A percentile compares a stretch with the other conserved stretches of the same genome.
Conservation (phyloP, 805 yeast genomes). For the Wilhelminamyces savonicus region DNA sequence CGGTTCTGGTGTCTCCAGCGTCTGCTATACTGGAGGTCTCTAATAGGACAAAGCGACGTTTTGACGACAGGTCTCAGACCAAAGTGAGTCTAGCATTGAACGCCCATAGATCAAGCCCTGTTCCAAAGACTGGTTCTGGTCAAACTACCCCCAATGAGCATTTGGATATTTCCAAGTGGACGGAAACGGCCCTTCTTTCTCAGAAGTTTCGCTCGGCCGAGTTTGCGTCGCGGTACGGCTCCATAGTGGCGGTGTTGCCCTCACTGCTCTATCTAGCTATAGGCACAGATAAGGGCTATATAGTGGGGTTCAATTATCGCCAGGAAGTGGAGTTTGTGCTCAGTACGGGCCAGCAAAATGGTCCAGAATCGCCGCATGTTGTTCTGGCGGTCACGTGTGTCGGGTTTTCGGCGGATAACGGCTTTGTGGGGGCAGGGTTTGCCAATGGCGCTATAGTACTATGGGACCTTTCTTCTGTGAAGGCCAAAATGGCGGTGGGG, state of each 20-base stretch:
- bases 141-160: too few relatives aligned
- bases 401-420: conserved; percentile 57
- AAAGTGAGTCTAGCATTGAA: conserved; percentile 15
- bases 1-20: too few relatives aligned
- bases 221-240: conserved; percentile 19
- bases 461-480: conserved; percentile 73
- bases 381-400: too few relatives aligned
- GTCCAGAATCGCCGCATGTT: conserved; percentile 1
- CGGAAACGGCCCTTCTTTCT: too few relatives aligned
- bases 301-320: conserved; percentile 62
- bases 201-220: too few relatives aligned
- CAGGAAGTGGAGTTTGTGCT: conserved; percentile 50
- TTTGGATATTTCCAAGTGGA: too few relatives aligned
- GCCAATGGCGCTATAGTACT: conserved; percentile 55
- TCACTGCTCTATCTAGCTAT: conserved; percentile 41
- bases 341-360: too few relatives aligned
- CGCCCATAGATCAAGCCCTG: conserved; percentile 3
- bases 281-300: conserved; percentile 65
- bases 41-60: too few relatives aligned
- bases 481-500: too few relatives aligned
- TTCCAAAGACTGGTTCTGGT: too few relatives aligned
- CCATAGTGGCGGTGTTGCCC: conserved; percentile 14
- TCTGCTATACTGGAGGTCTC: too few relatives aligned
- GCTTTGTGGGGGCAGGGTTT: conserved; percentile 64
- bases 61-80: conserved; percentile 35